phyloP scores from a whole-genome alignment of 2,329 filamentous ascomycete species.

The Fonsecaea nubica region DNA sequence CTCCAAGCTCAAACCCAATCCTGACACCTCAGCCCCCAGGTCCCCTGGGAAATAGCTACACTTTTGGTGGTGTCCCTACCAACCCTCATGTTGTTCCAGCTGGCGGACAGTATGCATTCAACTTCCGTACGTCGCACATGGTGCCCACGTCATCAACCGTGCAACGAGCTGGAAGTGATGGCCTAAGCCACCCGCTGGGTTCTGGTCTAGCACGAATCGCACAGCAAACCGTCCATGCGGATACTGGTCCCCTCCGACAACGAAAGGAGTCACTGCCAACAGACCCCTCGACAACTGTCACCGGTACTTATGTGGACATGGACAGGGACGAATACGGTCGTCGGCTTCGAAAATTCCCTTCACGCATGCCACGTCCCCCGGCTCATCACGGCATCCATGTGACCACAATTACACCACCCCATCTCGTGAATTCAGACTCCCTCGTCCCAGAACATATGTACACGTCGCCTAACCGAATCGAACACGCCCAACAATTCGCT shows the following conservation, averaged over 20 bases:
- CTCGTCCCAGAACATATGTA: constrained; percentile 30
- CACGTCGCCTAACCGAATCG: constrained; percentile 32
- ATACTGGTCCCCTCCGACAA: constrained; percentile 5
- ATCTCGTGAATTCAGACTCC: constrained; percentile 19
- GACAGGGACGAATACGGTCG: constrained; percentile 28
- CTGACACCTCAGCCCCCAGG: background rate
- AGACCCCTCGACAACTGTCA: constrained; percentile 3
- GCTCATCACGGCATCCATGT: constrained; percentile 18
- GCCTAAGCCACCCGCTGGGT: constrained; percentile 1
- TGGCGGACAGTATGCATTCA: constrained; percentile 14
- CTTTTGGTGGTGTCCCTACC: constrained; percentile 23
- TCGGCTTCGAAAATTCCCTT: constrained; percentile 10
- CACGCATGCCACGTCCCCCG: background rate
- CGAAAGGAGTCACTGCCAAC: constrained; percentile 5
- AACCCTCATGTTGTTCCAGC: constrained; percentile 12
- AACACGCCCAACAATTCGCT: constrained; percentile 28
- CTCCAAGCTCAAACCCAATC: constrained; percentile 2
- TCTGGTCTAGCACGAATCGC: constrained; percentile 20
- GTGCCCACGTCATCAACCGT: background rate
- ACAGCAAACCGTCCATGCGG: constrained; percentile 1
- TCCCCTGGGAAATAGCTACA: constrained; percentile 16
- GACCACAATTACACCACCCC: background rate
- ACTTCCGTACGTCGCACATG: constrained; percentile 8
- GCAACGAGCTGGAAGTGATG: background rate
- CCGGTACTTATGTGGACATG: constrained; percentile 24